Percentiles rank a stretch among this genome's conserved stretches.
These are phyloP conservation scores for Cubamyces lactineus DNA, from an alignment of 768 basidiomycete species.

Conservation along the genomic window DNA sequence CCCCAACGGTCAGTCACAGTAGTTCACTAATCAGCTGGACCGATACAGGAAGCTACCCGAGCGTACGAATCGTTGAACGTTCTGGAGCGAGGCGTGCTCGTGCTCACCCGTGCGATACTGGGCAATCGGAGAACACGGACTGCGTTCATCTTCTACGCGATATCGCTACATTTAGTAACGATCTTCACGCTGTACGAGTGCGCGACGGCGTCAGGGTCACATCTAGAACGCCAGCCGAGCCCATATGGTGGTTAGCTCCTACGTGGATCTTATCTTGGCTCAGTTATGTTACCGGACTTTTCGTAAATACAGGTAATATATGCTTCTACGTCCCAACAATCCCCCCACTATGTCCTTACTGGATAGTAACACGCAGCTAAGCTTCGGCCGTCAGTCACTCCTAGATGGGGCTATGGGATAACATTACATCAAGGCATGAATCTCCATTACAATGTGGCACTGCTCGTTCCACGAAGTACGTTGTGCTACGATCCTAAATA, in stretches of 20 bases:
- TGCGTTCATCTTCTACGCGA: slow-evolving; percentile 86
- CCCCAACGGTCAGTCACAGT: not conserved
- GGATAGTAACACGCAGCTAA: too few species aligned
- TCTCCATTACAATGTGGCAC: too few species aligned
- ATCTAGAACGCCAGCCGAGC: slow-evolving; percentile 54
- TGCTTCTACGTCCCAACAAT: too few species aligned
- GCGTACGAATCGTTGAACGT: slow-evolving; percentile 92
- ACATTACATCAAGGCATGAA: too few species aligned
- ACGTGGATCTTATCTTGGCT: too few species aligned
- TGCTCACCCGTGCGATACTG: slow-evolving; percentile 82
- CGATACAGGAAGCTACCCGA: slow-evolving; percentile 84
- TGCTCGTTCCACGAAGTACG: too few species aligned
- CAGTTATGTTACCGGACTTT: not conserved
- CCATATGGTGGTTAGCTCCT: slow-evolving; percentile 36
- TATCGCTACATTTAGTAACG: slow-evolving; percentile 78
- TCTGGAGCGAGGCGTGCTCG: slow-evolving; percentile 85
- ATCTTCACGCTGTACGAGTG: slow-evolving; percentile 81
- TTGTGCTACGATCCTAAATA: too few species aligned
- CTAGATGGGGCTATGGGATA: too few species aligned
- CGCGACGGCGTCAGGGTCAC: slow-evolving; percentile 52
- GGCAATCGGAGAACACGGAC: slow-evolving; percentile 90
- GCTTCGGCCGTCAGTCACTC: too few species aligned
- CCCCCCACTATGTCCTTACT: too few species aligned
- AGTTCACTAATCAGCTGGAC: not conserved
- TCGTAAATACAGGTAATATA: slow-evolving; percentile 5